A percentile compares a stretch with the other conserved stretches of the same genome.
Evolutionary conservation across 2,329 filamentous ascomycete genomes (phyloP).

Genomic region (Xylaria sp.): DNA sequence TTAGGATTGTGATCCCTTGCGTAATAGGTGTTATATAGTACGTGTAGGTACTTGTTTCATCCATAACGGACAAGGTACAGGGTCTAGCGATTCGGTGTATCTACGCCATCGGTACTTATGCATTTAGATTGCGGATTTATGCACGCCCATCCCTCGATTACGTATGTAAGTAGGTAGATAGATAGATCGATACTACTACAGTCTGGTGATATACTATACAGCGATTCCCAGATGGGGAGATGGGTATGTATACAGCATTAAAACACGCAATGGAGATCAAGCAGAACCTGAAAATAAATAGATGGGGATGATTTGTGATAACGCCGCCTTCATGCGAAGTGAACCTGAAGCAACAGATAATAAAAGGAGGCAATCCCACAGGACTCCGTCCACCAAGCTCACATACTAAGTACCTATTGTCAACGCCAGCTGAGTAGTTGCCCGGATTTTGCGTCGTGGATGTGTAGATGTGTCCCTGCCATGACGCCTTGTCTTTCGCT

Average conservation of each 20-base stretch:
- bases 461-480: conserved; percentile 18
- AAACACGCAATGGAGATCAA: not conserved
- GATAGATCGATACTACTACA: not conserved
- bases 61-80: not conserved
- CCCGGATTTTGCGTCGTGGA: conserved; percentile 5
- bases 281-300: conserved; percentile 1
- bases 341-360: conserved; percentile 18
- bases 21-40: too few species aligned
- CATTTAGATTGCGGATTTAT: conserved; percentile 27
- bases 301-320: conserved; percentile 19
- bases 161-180: not conserved
- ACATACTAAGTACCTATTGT: conserved; percentile 9
- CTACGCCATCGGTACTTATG: not conserved
- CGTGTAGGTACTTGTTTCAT: not conserved
- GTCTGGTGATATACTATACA: not conserved
- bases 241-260: not conserved
- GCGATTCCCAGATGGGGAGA: not conserved
- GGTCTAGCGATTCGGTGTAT: not conserved
- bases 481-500: conserved; percentile 22
- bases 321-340: conserved; percentile 33
- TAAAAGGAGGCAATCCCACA: conserved; percentile 4
- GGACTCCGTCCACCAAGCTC: conserved; percentile 18
- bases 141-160: conserved; percentile 13
- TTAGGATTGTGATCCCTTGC: too few species aligned
- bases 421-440: conserved; percentile 24